These are phyloP conservation scores for Chlorella sp. DNA, from an alignment of 139 green algal genomes.

Conservation along the genomic window DNA sequence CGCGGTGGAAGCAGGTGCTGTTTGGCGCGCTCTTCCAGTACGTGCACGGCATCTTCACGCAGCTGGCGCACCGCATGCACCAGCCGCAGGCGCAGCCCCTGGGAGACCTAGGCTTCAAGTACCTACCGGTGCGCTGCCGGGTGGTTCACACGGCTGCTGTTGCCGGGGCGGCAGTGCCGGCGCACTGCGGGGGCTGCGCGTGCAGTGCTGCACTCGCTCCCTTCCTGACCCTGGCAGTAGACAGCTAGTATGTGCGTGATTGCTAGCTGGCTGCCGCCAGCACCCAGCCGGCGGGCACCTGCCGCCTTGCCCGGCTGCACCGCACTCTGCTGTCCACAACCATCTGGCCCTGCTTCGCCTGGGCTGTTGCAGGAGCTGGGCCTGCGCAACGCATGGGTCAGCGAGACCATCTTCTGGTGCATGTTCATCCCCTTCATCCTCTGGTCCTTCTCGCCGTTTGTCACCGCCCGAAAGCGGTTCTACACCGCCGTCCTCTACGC, in stretches of 20 bases:
- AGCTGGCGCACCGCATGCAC: slow-evolving; percentile 86
- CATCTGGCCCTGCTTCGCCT: background rate
- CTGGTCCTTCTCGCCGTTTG: slow-evolving; percentile 91
- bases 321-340: background rate
- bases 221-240: no score
- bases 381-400: slow-evolving; percentile 79
- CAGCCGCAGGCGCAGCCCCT: slow-evolving; percentile 69
- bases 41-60: slow-evolving; percentile 89
- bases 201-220: no score
- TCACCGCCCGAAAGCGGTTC: slow-evolving; percentile 79
- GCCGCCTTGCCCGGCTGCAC: background rate
- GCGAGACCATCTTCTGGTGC: slow-evolving; percentile 78
- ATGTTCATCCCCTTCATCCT: slow-evolving; percentile 79
- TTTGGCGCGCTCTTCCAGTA: slow-evolving; percentile 87
- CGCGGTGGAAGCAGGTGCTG: slow-evolving; percentile 77
- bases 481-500: slow-evolving; percentile 90
- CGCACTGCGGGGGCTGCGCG: slow-evolving; percentile 65
- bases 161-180: no score
- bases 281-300: background rate
- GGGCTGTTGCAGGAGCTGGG: slow-evolving; percentile 81
- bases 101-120: slow-evolving; percentile 78
- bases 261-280: background rate
- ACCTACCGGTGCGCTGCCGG: slow-evolving; percentile 78
- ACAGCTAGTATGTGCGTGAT: no score
- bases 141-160: no score